Evolutionary conservation across 2,329 filamentous ascomycete species (phyloP), one percentile per base, ranked within the genome.

Genomic region (Didymella exigua): DNA sequence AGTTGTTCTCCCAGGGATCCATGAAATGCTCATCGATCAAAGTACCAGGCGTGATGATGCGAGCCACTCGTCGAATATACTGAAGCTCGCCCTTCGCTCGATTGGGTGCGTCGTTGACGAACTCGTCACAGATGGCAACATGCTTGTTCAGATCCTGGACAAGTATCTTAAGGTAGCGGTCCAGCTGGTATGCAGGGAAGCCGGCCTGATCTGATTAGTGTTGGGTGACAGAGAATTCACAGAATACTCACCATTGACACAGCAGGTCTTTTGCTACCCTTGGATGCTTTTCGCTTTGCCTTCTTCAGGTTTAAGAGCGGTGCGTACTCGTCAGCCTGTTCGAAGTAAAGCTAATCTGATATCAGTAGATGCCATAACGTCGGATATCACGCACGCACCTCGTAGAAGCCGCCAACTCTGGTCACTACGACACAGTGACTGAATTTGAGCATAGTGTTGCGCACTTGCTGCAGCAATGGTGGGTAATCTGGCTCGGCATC

Each of bases 1-100:
- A 99, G 72, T 97, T 98, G 76, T 95, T 97, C 67, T 90, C 87
- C 71, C 90, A 93, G 1, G 92, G 91, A 71, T 98, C 91, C 81
- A 99, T 92, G 74, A 98, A 99, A 66, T 92, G 93, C 76, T 99
- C 95, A 75, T 99, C 95, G 62, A 99, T 96, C 49, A 99, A 80
- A 1, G 95, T 99, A 18, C 95, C 95, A 1, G 95, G 92, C 0
- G 95, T 98, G 69, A 99, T 86, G 63, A 99, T 88, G 53, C 95
- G 87, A 16, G 90, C 85, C 13, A 99, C 91, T 63, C 82, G 87
- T 23, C 95, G 88, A 71, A 96, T 89, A 73, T 95, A 96, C 79
- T 93, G 81, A 60, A 93, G 78, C 3, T 91, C 91, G 13, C 90
- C 90, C 70, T 88, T 93, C 61, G 88, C 78, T 75, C 86, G 91